Evolutionary conservation across 2,329 filamentous ascomycete species (phyloP), one percentile per base, ranked within the genome.

Genomic region (Phaeosphaeria sp.): DNA sequence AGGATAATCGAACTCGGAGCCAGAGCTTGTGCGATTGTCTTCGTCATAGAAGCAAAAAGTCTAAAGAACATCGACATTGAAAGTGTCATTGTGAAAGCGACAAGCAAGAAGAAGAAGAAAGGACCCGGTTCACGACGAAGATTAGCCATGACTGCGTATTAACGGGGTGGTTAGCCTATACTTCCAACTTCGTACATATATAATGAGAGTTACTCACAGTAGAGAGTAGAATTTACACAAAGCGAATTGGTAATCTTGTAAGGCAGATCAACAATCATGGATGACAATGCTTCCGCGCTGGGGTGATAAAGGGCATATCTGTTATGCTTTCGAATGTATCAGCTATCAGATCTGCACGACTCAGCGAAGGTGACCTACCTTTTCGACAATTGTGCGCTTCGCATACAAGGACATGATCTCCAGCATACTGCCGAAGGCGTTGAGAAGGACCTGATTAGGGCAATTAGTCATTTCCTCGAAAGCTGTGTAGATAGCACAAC

Each of bases 301-400:
- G 93, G 92, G 69, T 95, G 92, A 68, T 96, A 96, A n/a, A 96
- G 83, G 18, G 92, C 91, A 72, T 96, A 96, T 49, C 89, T 87
- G 53, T 83, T 79, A 66, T 96, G 93, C 89, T 89, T 72, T 17
- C 4, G 4, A 18, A 6, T 3, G 11, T 23, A 30, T 64, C 23
- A 64, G 60, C 30, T 22, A 23, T 11, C 4, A 21, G 30, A 1
- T 1, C 6, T 23, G 17, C 1, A 3, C 2, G 6, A 20, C 1
- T 20, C 3, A 11, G 25, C 1, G 6, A 1, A 7, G 30, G 9
- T 21, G 13, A 39, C 53, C 42, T 21, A 62, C 62, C 74, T 96
- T 96, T 72, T 96, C 92, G 56, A 97, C 90, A 66, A 96, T 96
- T 1, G 90, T 89, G 21, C 93, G 89, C 83, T 96, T 91, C 1